Base-by-base conservation (phyloP, 2,329 filamentous ascomycete genomes). In the Coccinonectria pachysandricola region DNA sequence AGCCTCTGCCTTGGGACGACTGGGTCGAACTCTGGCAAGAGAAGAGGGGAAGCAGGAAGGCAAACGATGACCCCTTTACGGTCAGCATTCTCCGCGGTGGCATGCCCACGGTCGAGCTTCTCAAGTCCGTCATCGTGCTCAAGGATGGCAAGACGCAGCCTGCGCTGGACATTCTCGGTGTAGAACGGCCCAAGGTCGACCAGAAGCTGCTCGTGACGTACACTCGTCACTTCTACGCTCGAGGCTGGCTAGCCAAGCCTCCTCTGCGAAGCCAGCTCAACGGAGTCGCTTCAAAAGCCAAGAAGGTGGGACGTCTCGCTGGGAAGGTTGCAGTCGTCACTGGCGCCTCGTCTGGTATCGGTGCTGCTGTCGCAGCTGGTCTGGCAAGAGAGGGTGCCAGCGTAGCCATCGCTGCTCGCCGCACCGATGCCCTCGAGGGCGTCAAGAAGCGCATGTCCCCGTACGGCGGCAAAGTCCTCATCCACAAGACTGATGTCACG, bases 71-170 rank as follows among this genome's bases (percentile, higher is more conserved):
- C 20, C 71, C 74, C 2, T 85, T 85, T 43, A 86, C 82, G 0
- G 71, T 82, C 17, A 80, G 86, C 39, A 83, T 87, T 39, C 73
- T 88, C 8, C 76, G 79, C 24, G 78, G 79, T 36, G 81, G 82
- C 34, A 86, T 87, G 81, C 82, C 82, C 1, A 78, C 68, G 6
- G 71, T 79, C 2, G 78, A 82, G 9, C 80, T 80, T 42, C 54
- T 87, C 26, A 65, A 69, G 32, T 73, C 71, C 23, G 78, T 84
- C 18, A 81, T 79, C 0, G 75, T 86, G 2, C 71, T 88, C 20
- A 74, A 82, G 48, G 80, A 86, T 42, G 65, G 69, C 8, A 65
- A 68, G 26, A 87, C 82, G 0, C 63, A 68, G 21, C 71, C 77
- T 1, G 63, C 73, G 26, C 70, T 73, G 9, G 50, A 54, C 5